Evolutionary conservation across 805 yeast genomes (phyloP), one percentile per base, ranked within the genome.

Genomic region (Ogataea polymorpha): DNA sequence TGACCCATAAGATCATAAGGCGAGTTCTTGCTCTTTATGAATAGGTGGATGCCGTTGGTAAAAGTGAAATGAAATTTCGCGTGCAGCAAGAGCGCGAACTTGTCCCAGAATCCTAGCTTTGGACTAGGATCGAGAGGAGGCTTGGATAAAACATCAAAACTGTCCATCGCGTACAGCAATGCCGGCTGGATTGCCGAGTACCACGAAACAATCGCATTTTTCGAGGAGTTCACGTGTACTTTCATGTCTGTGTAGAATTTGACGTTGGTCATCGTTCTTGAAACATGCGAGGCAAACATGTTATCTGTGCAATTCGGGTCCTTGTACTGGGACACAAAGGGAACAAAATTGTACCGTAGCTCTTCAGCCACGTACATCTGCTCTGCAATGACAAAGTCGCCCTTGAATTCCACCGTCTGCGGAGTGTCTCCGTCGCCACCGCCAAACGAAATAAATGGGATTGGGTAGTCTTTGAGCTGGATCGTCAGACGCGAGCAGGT

Each of bases 91-190:
- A 77, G 63, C 2, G 84, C 68, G 29, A 79, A 55, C 49, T 82
- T 82, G 59, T 82, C 89, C 89, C 89, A 82, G 50, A 81, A 79
- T 4, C 89, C 89, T 6, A 82, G 53, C 46, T 77, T 78, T 7
- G 70, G 64, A 2, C 86, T 79, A 1, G 78, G 77, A 54, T 82
- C 89, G 18, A 80, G 58, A 2, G 85, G 85, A 1, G 89, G 86
- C 51, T 81, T 82, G 0, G 86, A 79, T 38, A 81, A 70, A 37
- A 71, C 77, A 58, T 82, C 88, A 55, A 81, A 76, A 61, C 81
- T 77, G 32, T 77, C 59, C 80, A 81, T 77, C 2, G 79, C 74
- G 18, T 81, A 72, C 54, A 72, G 72, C 25, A 79, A 62, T 3
- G 80, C 82, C 0, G 86, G 79, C 47, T 72, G 82, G 33, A 79